Evolutionary conservation across 1,284 basidiomycete genomes (phyloP).

Genomic region (Trametes polyzona): DNA sequence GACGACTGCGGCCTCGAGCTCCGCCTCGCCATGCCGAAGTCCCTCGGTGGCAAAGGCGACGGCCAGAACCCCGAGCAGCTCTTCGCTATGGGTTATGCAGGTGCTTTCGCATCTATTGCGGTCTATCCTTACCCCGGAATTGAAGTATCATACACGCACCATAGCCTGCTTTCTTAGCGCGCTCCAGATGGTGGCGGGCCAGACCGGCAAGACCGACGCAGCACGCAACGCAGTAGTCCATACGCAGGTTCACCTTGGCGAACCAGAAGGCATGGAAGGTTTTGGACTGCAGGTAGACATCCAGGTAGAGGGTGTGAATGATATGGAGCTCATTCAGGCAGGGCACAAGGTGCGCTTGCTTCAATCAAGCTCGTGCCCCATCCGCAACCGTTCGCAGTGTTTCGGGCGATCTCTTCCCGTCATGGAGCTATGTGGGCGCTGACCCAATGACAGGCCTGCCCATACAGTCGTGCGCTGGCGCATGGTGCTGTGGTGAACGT

Average conservation of each 20-base stretch:
- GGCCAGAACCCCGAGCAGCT: constrained; percentile 50
- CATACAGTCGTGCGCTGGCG: constrained; percentile 68
- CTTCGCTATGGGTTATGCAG: constrained; percentile 45
- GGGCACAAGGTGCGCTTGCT: constrained; percentile 61
- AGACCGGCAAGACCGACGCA: constrained; percentile 56
- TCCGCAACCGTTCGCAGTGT: neutral
- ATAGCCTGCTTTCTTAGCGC: constrained; percentile 75
- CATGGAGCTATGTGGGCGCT: constrained; percentile 3
- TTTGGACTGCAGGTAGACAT: constrained; percentile 72
- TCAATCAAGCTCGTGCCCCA: neutral
- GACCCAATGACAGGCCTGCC: constrained; percentile 55
- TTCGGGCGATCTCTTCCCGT: neutral
- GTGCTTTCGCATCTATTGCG: constrained; percentile 27
- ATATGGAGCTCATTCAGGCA: constrained; percentile 63
- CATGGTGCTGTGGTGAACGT: constrained; percentile 64
- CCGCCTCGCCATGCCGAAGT: constrained; percentile 41
- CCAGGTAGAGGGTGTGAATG: constrained; percentile 68
- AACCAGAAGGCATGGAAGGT: constrained; percentile 55
- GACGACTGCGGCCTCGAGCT: constrained; percentile 40
- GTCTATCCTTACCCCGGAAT: neutral
- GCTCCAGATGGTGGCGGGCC: constrained; percentile 59
- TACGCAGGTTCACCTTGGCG: constrained; percentile 62
- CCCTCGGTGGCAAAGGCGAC: constrained; percentile 44
- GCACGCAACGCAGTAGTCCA: constrained; percentile 63
- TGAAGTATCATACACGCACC: neutral